Base-by-base conservation (phyloP, 1,139 yeast species). In the Yamadazyma siamensis region DNA sequence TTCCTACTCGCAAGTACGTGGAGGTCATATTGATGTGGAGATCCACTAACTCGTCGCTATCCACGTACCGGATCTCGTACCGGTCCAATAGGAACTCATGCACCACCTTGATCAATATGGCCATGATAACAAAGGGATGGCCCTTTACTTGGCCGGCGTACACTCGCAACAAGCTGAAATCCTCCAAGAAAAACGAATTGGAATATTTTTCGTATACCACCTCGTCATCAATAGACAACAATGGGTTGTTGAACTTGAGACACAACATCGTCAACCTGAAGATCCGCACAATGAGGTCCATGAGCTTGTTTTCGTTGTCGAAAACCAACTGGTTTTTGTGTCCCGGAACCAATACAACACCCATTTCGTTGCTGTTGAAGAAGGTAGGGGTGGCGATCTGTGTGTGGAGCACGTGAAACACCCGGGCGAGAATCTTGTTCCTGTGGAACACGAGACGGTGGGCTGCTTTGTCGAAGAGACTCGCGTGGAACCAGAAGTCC, bases 81-180 rank as follows among this genome's bases (percentile, higher is more conserved):
- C 33, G 34, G 6, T 30, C 22, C 2, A 37, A 6, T n/a, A 53
- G 37, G 26, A 50, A 50, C 13, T 50, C 47, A 17, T 40, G 19
- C 4, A 55, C 12, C 2, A 47, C 40, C 31, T 54, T 52, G n/a
- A 46, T 36, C 4, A 58, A 24, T 12, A 59, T 48, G 0, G 56
- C 34, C 43, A 46, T 34, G 5, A 56, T 26, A 11, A 57, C 18
- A 23, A 44, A 25, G 0, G 50, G 51, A 29, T 50, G 54, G 1
- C 65, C 65, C 30, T 41, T 48, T 5, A 46, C 41, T 15, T 41
- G 37, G 9, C 55, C 56, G 8, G 56, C 36, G 31, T 59, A 59
- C 4, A 61, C 34, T 21, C 63, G 39, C 8, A 57, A 29, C 9
- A 62, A 33, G 29, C 53, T 53, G 31, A 48, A 52, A 38, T 59